Evolutionary conservation across 805 yeast species (phyloP), one percentile per base, ranked within the genome.

Genomic region (Saturnispora besseyi): DNA sequence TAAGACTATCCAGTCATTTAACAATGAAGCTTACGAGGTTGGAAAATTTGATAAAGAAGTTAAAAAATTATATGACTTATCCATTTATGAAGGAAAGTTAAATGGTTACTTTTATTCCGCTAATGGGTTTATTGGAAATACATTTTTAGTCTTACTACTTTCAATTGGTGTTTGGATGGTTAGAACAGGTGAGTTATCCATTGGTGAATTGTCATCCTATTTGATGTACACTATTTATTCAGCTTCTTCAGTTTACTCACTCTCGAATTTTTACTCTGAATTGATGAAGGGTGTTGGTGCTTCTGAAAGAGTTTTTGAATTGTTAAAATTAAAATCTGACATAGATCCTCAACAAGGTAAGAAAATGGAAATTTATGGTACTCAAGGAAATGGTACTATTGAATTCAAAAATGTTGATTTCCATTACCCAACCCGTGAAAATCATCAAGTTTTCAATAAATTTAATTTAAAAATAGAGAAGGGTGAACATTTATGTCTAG

Each of bases 201-300:
- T 89, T 37, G 98, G 98, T 48, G 96, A 90, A 59, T 73, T 91
- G 41, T 84, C 96, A 5, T 84, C 95, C 46, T 91, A 89, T 65
- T 83, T 90, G 82, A 85, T 91, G 93, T 91, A 91, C 67, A 93
- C 97, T 0, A 87, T 87, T 1, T 91, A 87, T 65, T 85, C 96
- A 2, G 98, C 96, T 0, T 74, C 88, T n/a, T 87, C 96, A 8
- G 86, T 90, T 59, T 85, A 86, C 65, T 96, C 97, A 0, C 64
- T 91, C 18, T 91, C 96, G 0, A 86, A 85, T 59, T 91, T 91
- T 63, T 91, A 90, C 62, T 81, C 95, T 2, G 98, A 91, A 64
- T 70, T 91, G 51, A 91, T 91, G 97, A 91, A 91, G 69, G 98
- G 97, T 50, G 86, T 90, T 7, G 98, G 98, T 46, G 97, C 98